Base-by-base conservation (phyloP, 768 basidiomycete genomes). In the Pleurotus platypus region DNA sequence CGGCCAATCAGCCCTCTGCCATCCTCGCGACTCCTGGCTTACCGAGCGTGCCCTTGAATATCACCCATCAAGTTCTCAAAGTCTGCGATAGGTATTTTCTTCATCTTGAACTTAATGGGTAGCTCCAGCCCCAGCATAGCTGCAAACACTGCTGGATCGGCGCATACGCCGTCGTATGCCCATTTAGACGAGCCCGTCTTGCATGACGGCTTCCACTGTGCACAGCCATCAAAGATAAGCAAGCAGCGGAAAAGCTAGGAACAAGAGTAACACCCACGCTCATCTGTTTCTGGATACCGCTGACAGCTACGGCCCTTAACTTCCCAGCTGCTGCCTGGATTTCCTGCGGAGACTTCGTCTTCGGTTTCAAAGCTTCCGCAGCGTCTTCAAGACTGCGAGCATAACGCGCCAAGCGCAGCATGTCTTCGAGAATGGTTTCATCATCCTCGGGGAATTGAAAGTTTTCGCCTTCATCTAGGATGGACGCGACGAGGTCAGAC, bases 241-340 rank as follows among this genome's bases (percentile, higher is more conserved):
- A 53, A 43, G 27, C 59, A 35, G 46, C 12, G 35, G 22, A 20
- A 15, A 50, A 15, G 40, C 16, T 38, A 2, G 13, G 35, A 22
- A n/a, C 12, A 13, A 46, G 26, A 9, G 53, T 43, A 57, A 57
- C 48, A 69, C 68, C 47, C 54, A 76, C 74, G 11, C 59, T 64
- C 79, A 83, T 79, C 67, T 82, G 78, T 58, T 81, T 80, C 60
- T 61, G 74, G 54, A 84, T 83, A 0, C 80, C 79, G 61, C 77
- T 79, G 20, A 72, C 69, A 20, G 72, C 75, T 46, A 77, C 77
- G 57, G 70, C 73, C 22, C 72, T 62, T 15, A 83, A 66, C 59
- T 79, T 82, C 60, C 73, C 75, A 0, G 76, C 77, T 2, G 75
- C 78, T 0, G 54, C 70, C n/a, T 70, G 64, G 26, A 82, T 56